Evolutionary conservation across 768 basidiomycete genomes (phyloP).

Genomic region (Cystofilobasidium bisporidii): DNA sequence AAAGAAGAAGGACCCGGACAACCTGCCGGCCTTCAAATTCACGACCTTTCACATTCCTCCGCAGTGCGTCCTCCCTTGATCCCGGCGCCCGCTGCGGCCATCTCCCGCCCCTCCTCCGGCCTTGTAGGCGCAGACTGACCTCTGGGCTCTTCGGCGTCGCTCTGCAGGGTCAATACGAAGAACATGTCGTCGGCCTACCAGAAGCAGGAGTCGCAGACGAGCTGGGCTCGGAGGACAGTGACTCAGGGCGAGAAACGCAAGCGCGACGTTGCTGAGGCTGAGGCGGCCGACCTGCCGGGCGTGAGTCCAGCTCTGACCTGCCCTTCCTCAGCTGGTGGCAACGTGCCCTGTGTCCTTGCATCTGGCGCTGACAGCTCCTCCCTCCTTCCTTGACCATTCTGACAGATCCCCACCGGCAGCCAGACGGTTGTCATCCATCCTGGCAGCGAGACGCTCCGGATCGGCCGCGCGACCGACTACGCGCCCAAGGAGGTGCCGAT

Average conservation of each 20-base stretch:
- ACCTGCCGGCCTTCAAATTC: constrained; percentile 48
- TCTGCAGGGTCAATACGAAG: constrained; percentile 62
- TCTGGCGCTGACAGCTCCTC: too few species aligned
- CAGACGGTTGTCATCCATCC: constrained; percentile 42
- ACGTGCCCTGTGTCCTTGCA: too few species aligned
- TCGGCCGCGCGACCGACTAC: constrained; percentile 41
- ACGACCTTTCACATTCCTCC: constrained; percentile 72
- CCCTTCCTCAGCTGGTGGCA: too few species aligned
- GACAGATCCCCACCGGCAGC: constrained; percentile 3
- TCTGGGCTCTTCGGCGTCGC: neutral
- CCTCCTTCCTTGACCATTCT: too few species aligned
- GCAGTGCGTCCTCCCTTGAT: constrained; percentile 45
- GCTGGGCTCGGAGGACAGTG: constrained; percentile 51
- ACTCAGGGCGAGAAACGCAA: constrained; percentile 46
- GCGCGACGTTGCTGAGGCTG: constrained; percentile 20
- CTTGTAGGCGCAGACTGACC: neutral
- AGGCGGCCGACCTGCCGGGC: constrained; percentile 39
- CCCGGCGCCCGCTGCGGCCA: neutral
- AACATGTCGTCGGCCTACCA: constrained; percentile 68
- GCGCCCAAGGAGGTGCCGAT: constrained; percentile 30
- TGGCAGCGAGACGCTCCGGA: constrained; percentile 39
- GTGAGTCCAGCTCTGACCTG: too few species aligned
- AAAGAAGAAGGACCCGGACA: constrained; percentile 20
- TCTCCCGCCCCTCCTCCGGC: neutral
- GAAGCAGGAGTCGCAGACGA: constrained; percentile 61